These are phyloP conservation scores for Mycena alexandri DNA, from an alignment of 768 basidiomycete species.

Conservation along the genomic window DNA sequence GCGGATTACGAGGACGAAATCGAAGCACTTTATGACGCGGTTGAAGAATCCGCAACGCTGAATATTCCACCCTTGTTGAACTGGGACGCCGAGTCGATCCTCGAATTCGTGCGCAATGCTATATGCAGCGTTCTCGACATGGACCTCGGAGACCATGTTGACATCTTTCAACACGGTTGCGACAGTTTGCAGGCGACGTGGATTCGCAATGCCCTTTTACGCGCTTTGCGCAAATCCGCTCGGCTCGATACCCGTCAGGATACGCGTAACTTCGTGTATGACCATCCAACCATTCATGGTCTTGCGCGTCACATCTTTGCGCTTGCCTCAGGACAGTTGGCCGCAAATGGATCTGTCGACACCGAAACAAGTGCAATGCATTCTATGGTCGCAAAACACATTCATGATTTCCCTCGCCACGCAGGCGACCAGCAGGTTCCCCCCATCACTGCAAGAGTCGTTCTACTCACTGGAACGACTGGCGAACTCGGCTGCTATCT, in stretches of 20 bases:
- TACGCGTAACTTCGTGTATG: conserved; percentile 41
- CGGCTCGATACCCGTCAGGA: conserved; percentile 37
- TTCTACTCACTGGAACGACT: conserved; percentile 52
- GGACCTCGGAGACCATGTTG: conserved; percentile 45
- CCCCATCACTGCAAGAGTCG: conserved; percentile 19
- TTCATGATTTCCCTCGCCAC: conserved; percentile 25
- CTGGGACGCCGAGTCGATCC: conserved; percentile 43
- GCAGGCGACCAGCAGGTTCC: conserved; percentile 4
- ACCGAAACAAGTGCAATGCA: not conserved
- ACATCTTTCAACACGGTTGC: conserved; percentile 53
- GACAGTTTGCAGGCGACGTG: conserved; percentile 50
- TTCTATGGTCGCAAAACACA: conserved; percentile 27
- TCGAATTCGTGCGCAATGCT: conserved; percentile 48
- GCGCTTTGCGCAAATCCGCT: conserved; percentile 35
- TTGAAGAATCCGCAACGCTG: conserved; percentile 46
- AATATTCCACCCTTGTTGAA: conserved; percentile 33
- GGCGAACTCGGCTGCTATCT: conserved; percentile 49
- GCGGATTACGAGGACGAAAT: conserved; percentile 54
- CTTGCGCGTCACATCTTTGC: conserved; percentile 19
- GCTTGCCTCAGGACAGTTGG: conserved; percentile 3
- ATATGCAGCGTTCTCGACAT: conserved; percentile 46
- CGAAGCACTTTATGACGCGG: conserved; percentile 47
- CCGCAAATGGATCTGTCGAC: conserved; percentile 19
- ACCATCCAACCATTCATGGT: conserved; percentile 39
- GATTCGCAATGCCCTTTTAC: conserved; percentile 45